These are phyloP conservation scores for Kernera saxatilis DNA, from an alignment of 345 rosid genomes.

Conservation along the genomic window DNA sequence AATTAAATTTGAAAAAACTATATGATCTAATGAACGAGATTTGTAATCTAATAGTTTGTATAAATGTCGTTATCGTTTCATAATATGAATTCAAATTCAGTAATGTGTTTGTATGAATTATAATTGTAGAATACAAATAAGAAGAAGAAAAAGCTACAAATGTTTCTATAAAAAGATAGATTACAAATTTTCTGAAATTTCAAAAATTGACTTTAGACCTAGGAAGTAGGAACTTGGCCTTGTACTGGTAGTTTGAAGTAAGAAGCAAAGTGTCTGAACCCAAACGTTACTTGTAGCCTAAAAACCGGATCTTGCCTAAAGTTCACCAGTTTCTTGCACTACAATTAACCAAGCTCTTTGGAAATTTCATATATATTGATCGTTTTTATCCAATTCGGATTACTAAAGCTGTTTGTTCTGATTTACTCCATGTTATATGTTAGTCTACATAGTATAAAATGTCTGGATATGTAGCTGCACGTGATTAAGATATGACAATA, in stretches of 20 bases:
- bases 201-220: background rate
- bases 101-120: background rate
- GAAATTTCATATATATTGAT: background rate
- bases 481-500: conserved; percentile 25
- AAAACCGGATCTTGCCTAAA: conserved; percentile 27
- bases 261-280: conserved; percentile 27
- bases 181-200: background rate
- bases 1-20: background rate
- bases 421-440: background rate
- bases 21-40: background rate
- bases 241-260: conserved; percentile 9
- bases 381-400: background rate
- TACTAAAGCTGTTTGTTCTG: background rate
- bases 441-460: background rate
- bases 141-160: background rate
- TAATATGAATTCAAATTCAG: too few relatives aligned
- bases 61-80: too few relatives aligned
- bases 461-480: conserved; percentile 6
- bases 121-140: background rate
- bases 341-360: background rate
- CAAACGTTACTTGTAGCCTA: conserved; percentile 19
- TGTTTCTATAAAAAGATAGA: too few relatives aligned
- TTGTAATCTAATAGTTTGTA: background rate
- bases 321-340: background rate
- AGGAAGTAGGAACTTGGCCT: background rate